These are phyloP conservation scores for Agrocybe chaxingu DNA, from an alignment of 768 basidiomycete species.

Conservation along the genomic window DNA sequence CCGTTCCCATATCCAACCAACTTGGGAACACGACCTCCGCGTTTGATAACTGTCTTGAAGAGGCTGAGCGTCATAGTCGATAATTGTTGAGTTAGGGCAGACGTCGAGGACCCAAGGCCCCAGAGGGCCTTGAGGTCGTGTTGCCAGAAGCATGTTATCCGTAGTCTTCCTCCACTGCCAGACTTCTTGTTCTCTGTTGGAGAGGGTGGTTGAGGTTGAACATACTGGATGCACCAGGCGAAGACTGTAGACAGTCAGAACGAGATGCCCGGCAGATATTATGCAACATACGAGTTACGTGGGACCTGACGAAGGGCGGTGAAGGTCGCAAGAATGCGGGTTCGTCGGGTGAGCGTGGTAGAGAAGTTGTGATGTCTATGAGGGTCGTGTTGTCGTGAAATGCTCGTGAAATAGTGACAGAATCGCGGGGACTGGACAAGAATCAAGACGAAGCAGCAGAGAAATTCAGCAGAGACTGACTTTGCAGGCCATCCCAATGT, in stretches of 20 bases:
- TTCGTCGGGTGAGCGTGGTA: constrained; percentile 88
- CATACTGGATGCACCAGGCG: constrained; percentile 89
- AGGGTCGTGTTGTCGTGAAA: constrained; percentile 78
- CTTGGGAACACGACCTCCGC: constrained; percentile 72
- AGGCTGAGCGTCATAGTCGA: constrained; percentile 83
- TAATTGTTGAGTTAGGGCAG: constrained; percentile 71
- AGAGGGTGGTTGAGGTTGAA: constrained; percentile 34
- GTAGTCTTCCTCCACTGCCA: constrained; percentile 40
- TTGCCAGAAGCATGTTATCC: constrained; percentile 93
- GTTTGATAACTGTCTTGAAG: constrained; percentile 75
- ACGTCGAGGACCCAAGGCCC: constrained; percentile 66
- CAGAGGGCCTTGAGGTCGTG: constrained; percentile 88
- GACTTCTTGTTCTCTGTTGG: constrained; percentile 33
- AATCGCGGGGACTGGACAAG: constrained; percentile 75
- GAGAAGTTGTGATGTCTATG: constrained; percentile 89
- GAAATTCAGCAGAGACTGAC: constrained; percentile 43
- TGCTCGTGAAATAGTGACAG: constrained; percentile 88
- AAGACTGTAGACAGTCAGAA: constrained; percentile 49
- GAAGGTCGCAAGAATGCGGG: constrained; percentile 89
- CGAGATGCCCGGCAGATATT: constrained; percentile 4
- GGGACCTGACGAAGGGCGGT: constrained; percentile 89
- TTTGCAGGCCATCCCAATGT: constrained; percentile 96
- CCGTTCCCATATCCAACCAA: constrained; percentile 78
- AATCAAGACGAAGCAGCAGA: constrained; percentile 2
- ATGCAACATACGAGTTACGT: constrained; percentile 57